These are phyloP conservation scores for Capsicum chinense DNA, from an alignment of 257 asterid species.

Conservation along the genomic window DNA sequence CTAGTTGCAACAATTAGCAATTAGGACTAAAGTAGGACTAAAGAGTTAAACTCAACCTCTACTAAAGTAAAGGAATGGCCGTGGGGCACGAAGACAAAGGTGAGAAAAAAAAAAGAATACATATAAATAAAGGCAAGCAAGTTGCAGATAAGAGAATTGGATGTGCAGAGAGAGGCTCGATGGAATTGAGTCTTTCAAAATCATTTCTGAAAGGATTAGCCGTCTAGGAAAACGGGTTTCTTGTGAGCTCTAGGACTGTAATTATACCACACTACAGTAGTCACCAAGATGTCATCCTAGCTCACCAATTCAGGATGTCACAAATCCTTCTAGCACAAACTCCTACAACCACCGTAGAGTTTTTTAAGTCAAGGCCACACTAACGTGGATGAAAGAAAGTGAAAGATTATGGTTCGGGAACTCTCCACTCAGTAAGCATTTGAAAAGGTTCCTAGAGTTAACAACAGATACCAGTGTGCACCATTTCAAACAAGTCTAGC, in stretches of 20 bases:
- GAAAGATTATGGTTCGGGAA: not conserved
- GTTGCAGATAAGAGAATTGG: no score
- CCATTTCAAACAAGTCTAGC: not conserved
- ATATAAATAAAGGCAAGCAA: no score
- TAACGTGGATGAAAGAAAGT: not conserved
- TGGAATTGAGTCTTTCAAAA: no score
- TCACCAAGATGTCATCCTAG: not conserved
- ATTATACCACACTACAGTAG: not conserved
- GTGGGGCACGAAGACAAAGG: no score
- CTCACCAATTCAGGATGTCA: not conserved
- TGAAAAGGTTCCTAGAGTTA: not conserved
- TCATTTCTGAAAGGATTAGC: no score
- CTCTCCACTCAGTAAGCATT: not conserved
- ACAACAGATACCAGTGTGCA: not conserved
- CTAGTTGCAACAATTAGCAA: not conserved
- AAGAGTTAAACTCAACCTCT: not conserved
- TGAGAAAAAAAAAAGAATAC: no score
- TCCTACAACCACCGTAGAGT: not conserved
- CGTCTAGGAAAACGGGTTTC: not conserved
- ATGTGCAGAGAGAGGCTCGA: no score
- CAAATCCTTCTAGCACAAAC: not conserved
- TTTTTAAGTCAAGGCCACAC: not conserved
- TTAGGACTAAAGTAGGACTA: constrained; percentile 15
- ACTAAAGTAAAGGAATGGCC: no score
- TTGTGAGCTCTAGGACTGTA: not conserved